Evolutionary conservation across 768 basidiomycete species (phyloP).

Genomic region (Panaeolus cyanescens): DNA sequence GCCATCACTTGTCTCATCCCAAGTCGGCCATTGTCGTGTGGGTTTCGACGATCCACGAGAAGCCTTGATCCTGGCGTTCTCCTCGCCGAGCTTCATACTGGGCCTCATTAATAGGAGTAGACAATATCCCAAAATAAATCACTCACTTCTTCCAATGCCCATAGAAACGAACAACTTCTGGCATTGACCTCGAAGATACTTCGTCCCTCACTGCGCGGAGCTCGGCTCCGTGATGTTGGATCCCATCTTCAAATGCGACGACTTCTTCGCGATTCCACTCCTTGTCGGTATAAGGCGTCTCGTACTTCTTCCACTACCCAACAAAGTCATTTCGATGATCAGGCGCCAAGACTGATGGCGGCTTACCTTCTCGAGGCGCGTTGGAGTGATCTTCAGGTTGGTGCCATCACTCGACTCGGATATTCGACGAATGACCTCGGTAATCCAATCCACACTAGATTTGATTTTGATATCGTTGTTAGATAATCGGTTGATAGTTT

Average conservation of each 20-base stretch:
- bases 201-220: conserved; percentile 78
- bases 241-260: conserved; percentile 76
- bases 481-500: conserved; percentile 58
- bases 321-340: neutral
- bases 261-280: conserved; percentile 73
- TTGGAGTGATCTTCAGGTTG: conserved; percentile 30
- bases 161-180: conserved; percentile 83
- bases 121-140: conserved; percentile 1
- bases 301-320: conserved; percentile 70
- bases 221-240: conserved; percentile 73
- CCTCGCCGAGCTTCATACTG: conserved; percentile 71
- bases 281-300: conserved; percentile 66
- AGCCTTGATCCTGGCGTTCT: conserved; percentile 53
- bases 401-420: conserved; percentile 64
- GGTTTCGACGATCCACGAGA: conserved; percentile 38
- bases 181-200: conserved; percentile 65
- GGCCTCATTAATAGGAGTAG: conserved; percentile 6
- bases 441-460: conserved; percentile 78
- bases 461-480: conserved; percentile 49
- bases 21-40: conserved; percentile 35
- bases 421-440: conserved; percentile 71
- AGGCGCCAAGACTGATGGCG: neutral
- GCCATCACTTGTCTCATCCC: conserved; percentile 40
- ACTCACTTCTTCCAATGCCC: conserved; percentile 84
- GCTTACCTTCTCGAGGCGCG: conserved; percentile 66